These are phyloP conservation scores for Cryptococcus sp. DNA, from an alignment of 1,284 basidiomycete genomes.

Conservation along the genomic window DNA sequence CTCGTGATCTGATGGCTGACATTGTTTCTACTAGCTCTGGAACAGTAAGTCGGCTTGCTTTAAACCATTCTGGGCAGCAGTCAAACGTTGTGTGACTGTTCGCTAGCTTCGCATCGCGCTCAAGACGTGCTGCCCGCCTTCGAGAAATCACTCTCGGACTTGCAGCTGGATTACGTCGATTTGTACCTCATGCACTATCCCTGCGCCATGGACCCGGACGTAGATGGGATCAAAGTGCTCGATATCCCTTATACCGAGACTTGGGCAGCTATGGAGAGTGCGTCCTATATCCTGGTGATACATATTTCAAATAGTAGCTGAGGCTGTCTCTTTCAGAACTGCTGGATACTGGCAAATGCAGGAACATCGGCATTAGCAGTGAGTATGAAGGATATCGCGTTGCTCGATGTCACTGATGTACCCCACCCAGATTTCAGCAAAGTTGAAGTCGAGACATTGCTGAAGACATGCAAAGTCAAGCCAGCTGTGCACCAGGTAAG, in stretches of 20 bases:
- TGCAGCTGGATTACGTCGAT: constrained; percentile 71
- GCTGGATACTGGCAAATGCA: constrained; percentile 15
- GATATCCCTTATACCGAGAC: constrained; percentile 26
- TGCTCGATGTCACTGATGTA: no score
- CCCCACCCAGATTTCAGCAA: constrained; percentile 20
- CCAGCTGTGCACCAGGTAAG: constrained; percentile 61
- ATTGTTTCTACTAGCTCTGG: constrained; percentile 10
- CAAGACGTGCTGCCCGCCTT: constrained; percentile 21
- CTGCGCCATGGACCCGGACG: constrained; percentile 15
- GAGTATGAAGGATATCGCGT: not conserved
- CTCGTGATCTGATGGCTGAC: no score
- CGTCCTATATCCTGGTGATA: no score
- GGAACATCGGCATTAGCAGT: constrained; percentile 28
- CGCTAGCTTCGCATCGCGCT: constrained; percentile 18
- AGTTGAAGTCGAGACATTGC: constrained; percentile 19
- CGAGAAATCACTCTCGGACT: constrained; percentile 57
- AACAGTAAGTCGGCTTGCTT: constrained; percentile 7
- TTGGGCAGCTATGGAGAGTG: constrained; percentile 27
- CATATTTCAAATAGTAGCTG: no score
- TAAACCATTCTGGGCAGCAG: no score
- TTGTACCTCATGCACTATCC: constrained; percentile 69
- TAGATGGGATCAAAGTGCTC: constrained; percentile 13
- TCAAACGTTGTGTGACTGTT: not conserved
- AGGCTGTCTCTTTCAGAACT: no score
- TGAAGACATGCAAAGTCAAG: constrained; percentile 17